These are phyloP conservation scores for Schwanniomyces etchellsii DNA, from an alignment of 1,139 yeast genomes.

Conservation along the genomic window DNA sequence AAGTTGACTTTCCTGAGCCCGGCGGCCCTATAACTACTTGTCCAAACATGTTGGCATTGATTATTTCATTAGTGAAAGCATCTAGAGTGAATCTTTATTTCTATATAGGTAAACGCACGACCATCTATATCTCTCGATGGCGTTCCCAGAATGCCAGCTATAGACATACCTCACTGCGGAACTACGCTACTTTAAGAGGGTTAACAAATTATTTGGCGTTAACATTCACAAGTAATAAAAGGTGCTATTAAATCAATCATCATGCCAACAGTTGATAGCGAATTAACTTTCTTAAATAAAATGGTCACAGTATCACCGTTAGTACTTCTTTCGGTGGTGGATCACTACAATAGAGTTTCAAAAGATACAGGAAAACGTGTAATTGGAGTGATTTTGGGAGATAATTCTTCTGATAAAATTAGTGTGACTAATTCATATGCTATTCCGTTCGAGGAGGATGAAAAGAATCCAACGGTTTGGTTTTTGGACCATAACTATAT, in stretches of 20 bases:
- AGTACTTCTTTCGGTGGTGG: slow-evolving; percentile 89
- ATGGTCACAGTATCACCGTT: slow-evolving; percentile 92
- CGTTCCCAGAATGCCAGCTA: not conserved
- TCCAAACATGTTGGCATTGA: slow-evolving; percentile 66
- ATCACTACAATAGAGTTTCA: slow-evolving; percentile 86
- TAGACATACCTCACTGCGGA: too few relatives aligned
- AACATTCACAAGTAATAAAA: too few relatives aligned
- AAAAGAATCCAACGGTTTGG: slow-evolving; percentile 91
- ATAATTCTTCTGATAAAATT: slow-evolving; percentile 50
- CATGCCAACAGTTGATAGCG: slow-evolving; percentile 16
- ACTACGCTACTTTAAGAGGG: too few relatives aligned
- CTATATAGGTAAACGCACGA: slow-evolving; percentile 1
- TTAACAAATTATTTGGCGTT: too few relatives aligned
- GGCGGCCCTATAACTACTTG: slow-evolving; percentile 97
- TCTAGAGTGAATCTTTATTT: not conserved
- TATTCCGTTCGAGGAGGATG: slow-evolving; percentile 96
- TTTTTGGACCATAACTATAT: slow-evolving; percentile 94
- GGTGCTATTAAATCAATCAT: not conserved
- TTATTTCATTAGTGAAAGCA: too few relatives aligned
- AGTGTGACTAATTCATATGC: slow-evolving; percentile 77
- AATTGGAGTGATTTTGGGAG: slow-evolving; percentile 92
- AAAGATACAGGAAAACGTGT: slow-evolving; percentile 71
- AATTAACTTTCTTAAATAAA: slow-evolving; percentile 38
- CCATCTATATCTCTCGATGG: slow-evolving; percentile 3
- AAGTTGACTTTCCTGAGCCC: slow-evolving; percentile 95